Base-by-base conservation (phyloP, 1,139 yeast species). In the Zygosaccharomyces sapae region DNA sequence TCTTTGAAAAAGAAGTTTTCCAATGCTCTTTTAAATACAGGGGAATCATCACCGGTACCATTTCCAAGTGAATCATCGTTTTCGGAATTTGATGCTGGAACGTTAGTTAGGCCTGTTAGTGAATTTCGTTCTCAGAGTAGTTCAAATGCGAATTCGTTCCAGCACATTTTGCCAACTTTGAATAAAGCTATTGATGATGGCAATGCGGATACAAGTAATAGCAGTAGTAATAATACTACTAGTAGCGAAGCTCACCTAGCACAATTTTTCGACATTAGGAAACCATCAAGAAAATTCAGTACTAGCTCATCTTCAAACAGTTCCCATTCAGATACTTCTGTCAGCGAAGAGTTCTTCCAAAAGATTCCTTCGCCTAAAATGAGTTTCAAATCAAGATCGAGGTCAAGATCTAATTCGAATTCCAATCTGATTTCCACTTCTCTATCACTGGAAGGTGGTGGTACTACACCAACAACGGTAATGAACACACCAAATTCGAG, bases 1-100 rank as follows among this genome's bases (percentile, higher is more conserved):
- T 48, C 57, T 5, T 42, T 55, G 33, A 56, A 51, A 42, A 49
- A 50, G 38, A 57, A 55, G 40, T 49, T 54, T 18, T 47, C 58
- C 18, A 50, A 45, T 22, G 47, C 47, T 13, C 31, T 50, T 24
- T 38, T 49, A 9, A 49, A 41, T 38, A 22, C 44, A 12, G 46
- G 35, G 9, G 22, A 35, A 9, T 31, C 27, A 18, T 33, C 41
- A 4, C 34, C 36, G 8, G 44, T 36, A 22, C 53, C 48, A 13
- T 41, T 38, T 18, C 44, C 46, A 9, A 39, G 43, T 7, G 50
- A 47, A 2, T 34, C 50, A 16, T 50, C 51, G n/a, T 27, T 19
- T 20, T 33, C 43, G 25, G 36, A 39, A 29, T 22, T 34, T 8
- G 42, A 37, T 20, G 40, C 35, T 8, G n/a, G 16, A 18, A 13